Base-by-base conservation (phyloP, 257 asterid genomes). In the Dorcoceras hygrometricum region DNA sequence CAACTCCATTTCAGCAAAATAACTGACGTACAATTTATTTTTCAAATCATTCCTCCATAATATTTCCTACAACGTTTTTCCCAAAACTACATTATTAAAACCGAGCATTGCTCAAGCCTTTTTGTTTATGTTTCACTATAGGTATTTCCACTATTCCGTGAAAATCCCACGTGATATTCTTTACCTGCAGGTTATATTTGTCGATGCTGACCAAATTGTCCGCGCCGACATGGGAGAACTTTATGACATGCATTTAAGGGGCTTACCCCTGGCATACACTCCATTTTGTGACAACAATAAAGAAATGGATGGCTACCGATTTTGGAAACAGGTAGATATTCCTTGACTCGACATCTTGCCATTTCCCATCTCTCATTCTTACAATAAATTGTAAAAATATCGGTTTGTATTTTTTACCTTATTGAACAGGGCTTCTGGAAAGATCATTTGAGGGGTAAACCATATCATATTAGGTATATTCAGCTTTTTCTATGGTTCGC, bases 281-380 rank as follows among this genome's bases (percentile, higher is more conserved):
- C 99, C 99, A 31, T 94, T 94, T 79, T 94, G 99, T 71, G 97
- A 94, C 83, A 94, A 94, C 78, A 94, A 94, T 78, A 94, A 85
- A 79, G 99, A 94, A 12, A 94, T 94, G 99, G 99, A 94, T 81
- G 99, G 99, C 72, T 94, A 81, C 68, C 90, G 96, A 57, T 94
- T 94, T 71, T 94, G 99, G 99, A 90, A 83, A 79, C 97, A 90
- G 77, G 99, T 94, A 78, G 14, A 50, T 26, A 23, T 66, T 65
- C 61, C 73, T 54, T 24, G 46, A 57, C 28, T 27, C 23, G 39
- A 60, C 34, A 46, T 25, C 22, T 69, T 71, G 25, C 20, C 62
- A 36, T 63, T 59, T 39, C 0, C 50, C 23, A 14, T 31, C 24
- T 78, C 4, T 28, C 48, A 63, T 64, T 28, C 18, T 51, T 46